Conservation (phyloP, 345 rosid species). For the Angophora floribunda region DNA sequence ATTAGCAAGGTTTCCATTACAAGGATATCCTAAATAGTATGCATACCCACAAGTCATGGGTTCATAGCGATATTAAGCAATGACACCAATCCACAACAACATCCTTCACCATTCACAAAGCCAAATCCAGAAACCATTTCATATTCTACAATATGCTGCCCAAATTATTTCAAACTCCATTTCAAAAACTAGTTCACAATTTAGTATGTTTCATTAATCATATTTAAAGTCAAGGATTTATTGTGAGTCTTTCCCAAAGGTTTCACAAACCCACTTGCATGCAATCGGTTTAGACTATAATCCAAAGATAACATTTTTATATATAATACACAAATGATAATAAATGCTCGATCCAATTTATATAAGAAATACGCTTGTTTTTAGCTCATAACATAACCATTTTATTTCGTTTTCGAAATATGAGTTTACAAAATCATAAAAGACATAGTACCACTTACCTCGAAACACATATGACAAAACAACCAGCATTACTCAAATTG, state of each 20-base stretch:
- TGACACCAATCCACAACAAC: too few relatives aligned
- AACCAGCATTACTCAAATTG: background rate
- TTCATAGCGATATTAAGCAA: rapidly evolving
- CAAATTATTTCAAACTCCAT: background rate
- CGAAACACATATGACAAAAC: rapidly evolving
- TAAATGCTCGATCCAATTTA: background rate
- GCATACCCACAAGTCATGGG: too few relatives aligned
- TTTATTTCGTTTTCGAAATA: too few relatives aligned
- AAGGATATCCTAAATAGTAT: too few relatives aligned
- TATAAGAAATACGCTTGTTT: too few relatives aligned
- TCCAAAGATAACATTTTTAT: background rate
- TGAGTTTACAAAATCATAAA: background rate
- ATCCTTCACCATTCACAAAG: too few relatives aligned
- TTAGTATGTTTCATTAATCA: background rate
- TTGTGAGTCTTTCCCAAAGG: background rate
- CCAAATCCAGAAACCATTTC: rapidly evolving
- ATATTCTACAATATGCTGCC: rapidly evolving
- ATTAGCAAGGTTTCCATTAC: rapidly evolving
- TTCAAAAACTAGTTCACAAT: rapidly evolving
- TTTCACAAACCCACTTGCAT: rapidly evolving
- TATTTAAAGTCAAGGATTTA: too few relatives aligned
- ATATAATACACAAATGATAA: background rate
- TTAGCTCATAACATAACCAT: background rate
- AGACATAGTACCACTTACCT: background rate
- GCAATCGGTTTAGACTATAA: background rate